phyloP scores from a whole-genome alignment of 2,329 filamentous ascomycete genomes.

The Rhexocercosporidium sp. region DNA sequence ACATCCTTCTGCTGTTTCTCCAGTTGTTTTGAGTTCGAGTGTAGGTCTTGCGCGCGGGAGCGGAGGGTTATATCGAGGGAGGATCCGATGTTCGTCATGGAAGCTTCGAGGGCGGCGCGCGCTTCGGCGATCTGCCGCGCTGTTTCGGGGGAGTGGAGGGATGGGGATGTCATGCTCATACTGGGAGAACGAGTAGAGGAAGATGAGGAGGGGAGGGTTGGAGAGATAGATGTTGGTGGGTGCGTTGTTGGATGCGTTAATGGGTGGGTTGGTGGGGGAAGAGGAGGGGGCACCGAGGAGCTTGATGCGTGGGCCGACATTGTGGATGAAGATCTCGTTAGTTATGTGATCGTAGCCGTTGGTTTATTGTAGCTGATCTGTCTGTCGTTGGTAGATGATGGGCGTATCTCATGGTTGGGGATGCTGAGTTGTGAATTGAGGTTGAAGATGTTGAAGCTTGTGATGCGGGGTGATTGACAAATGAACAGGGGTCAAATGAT shows the following conservation, averaged over 20 bases:
- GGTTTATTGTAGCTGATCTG: background rate
- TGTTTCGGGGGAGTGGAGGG: constrained; percentile 35
- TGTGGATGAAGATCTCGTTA: background rate
- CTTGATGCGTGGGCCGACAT: constrained; percentile 17
- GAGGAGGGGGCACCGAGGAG: constrained; percentile 6
- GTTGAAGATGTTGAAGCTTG: constrained; percentile 14
- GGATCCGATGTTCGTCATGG: constrained; percentile 61
- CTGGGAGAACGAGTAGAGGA: constrained; percentile 21
- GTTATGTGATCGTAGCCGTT: background rate
- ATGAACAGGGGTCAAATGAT: constrained; percentile 1
- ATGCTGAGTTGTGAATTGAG: background rate
- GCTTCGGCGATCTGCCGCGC: constrained; percentile 56
- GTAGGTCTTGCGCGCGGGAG: constrained; percentile 70
- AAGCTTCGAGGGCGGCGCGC: constrained; percentile 63
- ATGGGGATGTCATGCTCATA: constrained; percentile 11
- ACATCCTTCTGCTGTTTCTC: constrained; percentile 71
- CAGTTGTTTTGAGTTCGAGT: constrained; percentile 70
- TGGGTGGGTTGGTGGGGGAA: constrained; percentile 6
- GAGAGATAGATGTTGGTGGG: constrained; percentile 18
- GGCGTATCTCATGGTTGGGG: background rate
- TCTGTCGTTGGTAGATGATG: background rate
- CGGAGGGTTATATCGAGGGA: constrained; percentile 72
- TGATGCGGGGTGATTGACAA: constrained; percentile 31
- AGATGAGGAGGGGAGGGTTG: constrained; percentile 23
- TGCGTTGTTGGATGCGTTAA: background rate